Percentiles rank a stretch among this genome's conserved stretches.
These are phyloP conservation scores for Waltergamsia citrina DNA, from an alignment of 2,329 filamentous ascomycete species.

Conservation along the genomic window DNA sequence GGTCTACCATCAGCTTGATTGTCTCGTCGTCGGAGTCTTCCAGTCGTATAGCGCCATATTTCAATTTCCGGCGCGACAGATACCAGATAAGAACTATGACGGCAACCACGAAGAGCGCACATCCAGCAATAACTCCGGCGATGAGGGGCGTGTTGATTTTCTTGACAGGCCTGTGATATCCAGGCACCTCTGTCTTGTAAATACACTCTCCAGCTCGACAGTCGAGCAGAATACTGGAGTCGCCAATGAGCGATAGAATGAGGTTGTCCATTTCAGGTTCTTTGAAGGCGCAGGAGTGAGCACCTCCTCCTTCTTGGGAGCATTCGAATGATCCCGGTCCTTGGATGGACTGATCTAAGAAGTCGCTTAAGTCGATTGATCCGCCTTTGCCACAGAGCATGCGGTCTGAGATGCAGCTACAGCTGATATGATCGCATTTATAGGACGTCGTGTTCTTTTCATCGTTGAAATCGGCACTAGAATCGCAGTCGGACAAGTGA, in stretches of 20 bases:
- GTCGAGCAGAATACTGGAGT: constrained; percentile 74
- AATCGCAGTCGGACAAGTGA: constrained; percentile 71
- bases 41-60: constrained; percentile 66
- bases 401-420: constrained; percentile 78
- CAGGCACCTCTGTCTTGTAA: constrained; percentile 85
- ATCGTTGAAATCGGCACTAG: constrained; percentile 57
- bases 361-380: constrained; percentile 86
- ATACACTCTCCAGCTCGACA: constrained; percentile 88
- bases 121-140: constrained; percentile 81
- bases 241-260: constrained; percentile 82
- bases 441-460: constrained; percentile 76
- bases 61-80: constrained; percentile 63
- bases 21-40: constrained; percentile 87
- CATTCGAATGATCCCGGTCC: constrained; percentile 83
- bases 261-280: constrained; percentile 90
- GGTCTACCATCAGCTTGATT: constrained; percentile 78
- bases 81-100: constrained; percentile 82
- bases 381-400: constrained; percentile 92
- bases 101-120: constrained; percentile 79
- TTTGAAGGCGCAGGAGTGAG: constrained; percentile 68
- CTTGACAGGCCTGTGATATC: constrained; percentile 81
- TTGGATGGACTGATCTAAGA: constrained; percentile 71
- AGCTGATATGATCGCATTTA: constrained; percentile 74
- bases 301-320: constrained; percentile 51
- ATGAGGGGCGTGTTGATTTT: constrained; percentile 96